Evolutionary conservation across 164 flowering plant species (phyloP).

Genomic region (Macadamia tetraphylla): DNA sequence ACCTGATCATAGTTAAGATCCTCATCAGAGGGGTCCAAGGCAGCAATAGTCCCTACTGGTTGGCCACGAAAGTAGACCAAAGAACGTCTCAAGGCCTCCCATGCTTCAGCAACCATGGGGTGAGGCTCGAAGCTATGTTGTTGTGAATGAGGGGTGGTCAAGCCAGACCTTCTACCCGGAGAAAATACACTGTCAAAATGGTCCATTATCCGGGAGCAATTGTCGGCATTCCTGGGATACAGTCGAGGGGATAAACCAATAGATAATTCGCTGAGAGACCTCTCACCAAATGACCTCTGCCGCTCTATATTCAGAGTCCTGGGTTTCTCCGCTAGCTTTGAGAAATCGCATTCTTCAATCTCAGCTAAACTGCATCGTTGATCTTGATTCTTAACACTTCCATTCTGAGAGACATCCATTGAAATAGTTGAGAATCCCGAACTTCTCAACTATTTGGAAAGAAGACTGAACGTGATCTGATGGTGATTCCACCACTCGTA

Average conservation of each 20-base stretch:
- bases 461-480: not conserved
- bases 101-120: constrained; percentile 68
- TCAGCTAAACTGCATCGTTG: constrained; percentile 20
- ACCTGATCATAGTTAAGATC: constrained; percentile 91
- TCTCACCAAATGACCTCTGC: constrained; percentile 55
- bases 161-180: constrained; percentile 39
- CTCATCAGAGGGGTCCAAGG: constrained; percentile 62
- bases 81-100: constrained; percentile 71
- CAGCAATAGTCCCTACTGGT: constrained; percentile 89
- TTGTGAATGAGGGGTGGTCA: constrained; percentile 40
- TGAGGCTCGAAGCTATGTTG: constrained; percentile 38
- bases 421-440: constrained; percentile 20
- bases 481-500: not conserved
- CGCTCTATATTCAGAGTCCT: constrained; percentile 52
- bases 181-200: constrained; percentile 37
- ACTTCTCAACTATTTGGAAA: constrained; percentile 3
- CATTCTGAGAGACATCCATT: constrained; percentile 32
- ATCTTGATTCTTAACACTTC: constrained; percentile 19
- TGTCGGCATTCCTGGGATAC: constrained; percentile 27
- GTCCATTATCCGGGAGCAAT: constrained; percentile 18
- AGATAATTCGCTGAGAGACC: constrained; percentile 46
- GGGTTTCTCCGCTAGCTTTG: constrained; percentile 40
- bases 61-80: constrained; percentile 72
- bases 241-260: constrained; percentile 31
- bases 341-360: constrained; percentile 48